Evolutionary conservation across 148 eudicot species (phyloP), one percentile per base, ranked within the genome.

Genomic region (Suaeda aralocaspica): DNA sequence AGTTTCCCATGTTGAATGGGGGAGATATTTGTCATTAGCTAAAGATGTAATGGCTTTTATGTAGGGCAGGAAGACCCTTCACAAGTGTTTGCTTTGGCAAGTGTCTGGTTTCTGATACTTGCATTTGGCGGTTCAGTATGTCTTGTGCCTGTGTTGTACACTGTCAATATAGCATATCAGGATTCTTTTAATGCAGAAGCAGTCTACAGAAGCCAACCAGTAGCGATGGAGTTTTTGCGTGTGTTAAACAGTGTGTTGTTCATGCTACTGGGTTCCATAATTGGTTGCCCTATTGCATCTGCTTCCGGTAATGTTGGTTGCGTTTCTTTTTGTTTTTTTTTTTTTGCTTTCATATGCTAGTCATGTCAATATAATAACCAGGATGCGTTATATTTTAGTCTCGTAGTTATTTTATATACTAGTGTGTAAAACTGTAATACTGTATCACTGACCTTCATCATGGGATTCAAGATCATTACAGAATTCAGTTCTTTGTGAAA

Each of bases 51-150:
- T 88, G 82, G 84, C 89, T 14, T 90, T 87, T 76, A 80, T 88
- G 96, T 93, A 93, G 98, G 98, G 98, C 98, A 93, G 98, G 98
- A 88, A 85, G 98, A 93, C 76, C 96, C 86, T 79, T 84, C 95
- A 56, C 98, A 90, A 88, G 95, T 90, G 71, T 81, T 90, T 76
- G 89, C 89, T 41, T 72, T 93, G 74, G 96, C 95, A 18, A 89
- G 98, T 44, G 82, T 93, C n/a, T 93, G 98, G 98, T 77, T 88
- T 77, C 78, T 93, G 80, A 82, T 90, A 76, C 87, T 93, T 62
- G 87, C 87, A 52, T 82, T 93, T 81, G 98, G 96, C 29, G 52
- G 84, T 74, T 84, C 85, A 30, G 90, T 82, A 9, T 86, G 86
- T 61, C 87, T 90, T 48, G 74, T 85, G 74, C 98, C 98, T 53